These are phyloP conservation scores for Porodaedalea pini DNA, from an alignment of 1,284 basidiomycete genomes.

Conservation along the genomic window DNA sequence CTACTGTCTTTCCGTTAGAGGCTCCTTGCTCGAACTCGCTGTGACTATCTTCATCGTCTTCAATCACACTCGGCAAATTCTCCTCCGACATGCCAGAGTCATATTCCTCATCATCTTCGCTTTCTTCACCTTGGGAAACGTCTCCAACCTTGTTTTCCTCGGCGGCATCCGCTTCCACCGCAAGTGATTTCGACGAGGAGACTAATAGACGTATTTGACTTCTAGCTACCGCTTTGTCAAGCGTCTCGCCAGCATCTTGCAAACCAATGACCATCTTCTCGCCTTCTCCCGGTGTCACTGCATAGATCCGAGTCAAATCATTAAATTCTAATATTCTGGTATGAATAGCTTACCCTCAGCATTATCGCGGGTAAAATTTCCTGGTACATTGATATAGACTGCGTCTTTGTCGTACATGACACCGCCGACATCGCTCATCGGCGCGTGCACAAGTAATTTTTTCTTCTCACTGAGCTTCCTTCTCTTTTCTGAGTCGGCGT, in stretches of 20 bases:
- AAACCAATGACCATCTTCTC: slow-evolving; percentile 97
- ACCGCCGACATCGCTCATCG: slow-evolving; percentile 98
- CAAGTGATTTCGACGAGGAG: slow-evolving; percentile 45
- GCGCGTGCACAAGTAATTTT: slow-evolving; percentile 89
- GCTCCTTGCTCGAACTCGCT: slow-evolving; percentile 27
- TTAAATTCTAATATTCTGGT: slow-evolving; percentile 19
- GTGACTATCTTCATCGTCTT: slow-evolving; percentile 31
- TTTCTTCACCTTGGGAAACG: neutral
- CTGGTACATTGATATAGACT: slow-evolving; percentile 96
- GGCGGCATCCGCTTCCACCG: neutral
- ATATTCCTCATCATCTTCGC: neutral
- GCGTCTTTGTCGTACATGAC: slow-evolving; percentile 98
- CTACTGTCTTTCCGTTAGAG: slow-evolving; percentile 24
- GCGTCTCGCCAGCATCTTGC: slow-evolving; percentile 81
- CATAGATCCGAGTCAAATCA: slow-evolving; percentile 44
- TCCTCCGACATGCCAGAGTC: slow-evolving; percentile 29
- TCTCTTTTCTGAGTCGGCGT: slow-evolving; percentile 88
- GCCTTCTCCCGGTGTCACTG: slow-evolving; percentile 68
- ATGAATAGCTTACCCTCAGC: slow-evolving; percentile 45
- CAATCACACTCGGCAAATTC: slow-evolving; percentile 20
- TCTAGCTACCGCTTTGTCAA: slow-evolving; percentile 79
- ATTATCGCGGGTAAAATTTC: slow-evolving; percentile 80
- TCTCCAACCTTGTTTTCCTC: slow-evolving; percentile 12
- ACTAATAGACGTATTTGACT: slow-evolving; percentile 87
- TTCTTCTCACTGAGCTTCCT: slow-evolving; percentile 94